Evolutionary conservation across 371 early-diverging fungal species (phyloP), one percentile per base, ranked within the genome.

Genomic region (Mucor circinelloides): DNA sequence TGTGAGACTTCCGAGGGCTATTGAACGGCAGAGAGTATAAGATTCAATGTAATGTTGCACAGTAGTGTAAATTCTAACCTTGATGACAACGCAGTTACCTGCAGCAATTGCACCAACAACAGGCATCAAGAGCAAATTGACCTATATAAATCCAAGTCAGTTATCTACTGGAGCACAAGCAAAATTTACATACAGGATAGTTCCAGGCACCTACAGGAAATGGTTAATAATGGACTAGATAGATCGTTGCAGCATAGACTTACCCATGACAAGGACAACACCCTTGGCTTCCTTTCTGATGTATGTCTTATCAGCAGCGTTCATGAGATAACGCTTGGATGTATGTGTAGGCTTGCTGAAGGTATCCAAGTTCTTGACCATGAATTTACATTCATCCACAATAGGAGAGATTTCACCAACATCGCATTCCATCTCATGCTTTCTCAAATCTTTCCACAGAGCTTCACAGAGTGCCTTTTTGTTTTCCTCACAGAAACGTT

Each of bases 31-130:
- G 17, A 17, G 40, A 40, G 17, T 17, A 40, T 5, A 40, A 40
- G 40, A 40, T 40, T 40, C 5, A 40, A 17, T 40, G 17, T 17
- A 40, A 40, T 40, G 40, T 40, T 40, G 40, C 17, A 40, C 40
- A 40, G 25, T 23, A 19, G 7, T 25, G 8, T 10, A 23, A 7
- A 25, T 23, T 10, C 50, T 23, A 71, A 80, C 83, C 77, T 98
- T 98, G 38, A 96, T 38, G 10, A 94, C 75, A 40, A 86, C 92
- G 13, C 91, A 89, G 83, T 94, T 94, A 32, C 99, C 99, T 8
- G 95, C 95, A 21, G 95, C 97, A 67, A 98, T 88, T 5, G 97
- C 97, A 42, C 94, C 93, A 6, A 92, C 84, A 7, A 94, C 77
- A 13, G 98, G 97, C 27, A 83, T 68, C 28, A 96, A 67, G 7